Conservation (phyloP, 768 basidiomycete genomes). For the Thelephora ganbajun region DNA sequence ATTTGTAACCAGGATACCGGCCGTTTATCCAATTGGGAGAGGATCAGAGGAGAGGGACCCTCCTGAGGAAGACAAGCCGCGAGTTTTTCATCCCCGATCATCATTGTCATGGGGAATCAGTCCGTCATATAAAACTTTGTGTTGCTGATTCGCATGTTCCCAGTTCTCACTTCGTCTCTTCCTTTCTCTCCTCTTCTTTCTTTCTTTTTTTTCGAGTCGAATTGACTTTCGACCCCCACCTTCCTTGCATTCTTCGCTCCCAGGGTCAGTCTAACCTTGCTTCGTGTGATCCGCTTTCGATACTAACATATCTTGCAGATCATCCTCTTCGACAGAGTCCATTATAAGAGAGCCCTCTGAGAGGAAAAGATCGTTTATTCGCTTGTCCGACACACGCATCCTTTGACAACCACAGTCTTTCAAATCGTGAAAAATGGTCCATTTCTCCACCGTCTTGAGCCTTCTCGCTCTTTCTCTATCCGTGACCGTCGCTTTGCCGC, state of each 20-base stretch:
- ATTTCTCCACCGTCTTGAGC: constrained; percentile 38
- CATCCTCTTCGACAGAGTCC: constrained; percentile 64
- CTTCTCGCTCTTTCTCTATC: constrained; percentile 38
- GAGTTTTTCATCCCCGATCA: too few relatives aligned
- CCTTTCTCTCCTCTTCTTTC: constrained; percentile 17
- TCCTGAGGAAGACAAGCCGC: too few relatives aligned
- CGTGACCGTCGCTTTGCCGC: constrained; percentile 33
- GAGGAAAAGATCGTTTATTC: constrained; percentile 25
- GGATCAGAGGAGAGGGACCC: too few relatives aligned
- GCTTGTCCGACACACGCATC: constrained; percentile 27
- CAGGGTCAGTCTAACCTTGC: constrained; percentile 22
- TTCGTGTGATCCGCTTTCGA: constrained; percentile 4
- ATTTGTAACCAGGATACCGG: too few relatives aligned
- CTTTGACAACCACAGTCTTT: constrained; percentile 28
- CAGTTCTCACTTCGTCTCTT: constrained; percentile 6
- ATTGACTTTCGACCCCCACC: constrained; percentile 45
- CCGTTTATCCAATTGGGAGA: too few relatives aligned
- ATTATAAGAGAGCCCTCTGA: constrained; percentile 42
- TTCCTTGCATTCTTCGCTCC: constrained; percentile 35
- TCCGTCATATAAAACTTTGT: background rate
- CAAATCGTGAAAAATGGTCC: constrained; percentile 38
- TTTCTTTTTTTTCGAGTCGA: constrained; percentile 32
- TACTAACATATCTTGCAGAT: constrained; percentile 22
- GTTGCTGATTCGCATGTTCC: background rate
- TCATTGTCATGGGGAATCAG: background rate